These are phyloP conservation scores for Porcisia deanei DNA, from an alignment of 208 protist species.

Conservation along the genomic window DNA sequence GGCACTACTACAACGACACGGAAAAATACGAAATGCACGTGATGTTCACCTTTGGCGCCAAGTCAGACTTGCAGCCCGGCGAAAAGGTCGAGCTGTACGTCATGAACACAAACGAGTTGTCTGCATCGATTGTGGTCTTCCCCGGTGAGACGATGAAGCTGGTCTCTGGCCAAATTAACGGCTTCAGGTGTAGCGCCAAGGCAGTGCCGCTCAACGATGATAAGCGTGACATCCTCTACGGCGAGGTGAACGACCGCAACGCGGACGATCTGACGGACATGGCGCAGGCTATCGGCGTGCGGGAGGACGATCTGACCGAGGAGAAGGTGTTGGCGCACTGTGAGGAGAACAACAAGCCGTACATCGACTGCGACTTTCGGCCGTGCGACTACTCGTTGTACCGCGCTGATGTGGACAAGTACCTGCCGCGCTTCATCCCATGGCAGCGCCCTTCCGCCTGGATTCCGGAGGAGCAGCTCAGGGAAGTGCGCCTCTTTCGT, in stretches of 20 bases:
- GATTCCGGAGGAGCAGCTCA: conserved; percentile 55
- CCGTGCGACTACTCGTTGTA: conserved; percentile 73
- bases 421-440: conserved; percentile 52
- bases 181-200: conserved; percentile 64
- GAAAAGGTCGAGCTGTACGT: conserved; percentile 63
- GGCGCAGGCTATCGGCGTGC: conserved; percentile 40
- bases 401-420: conserved; percentile 61
- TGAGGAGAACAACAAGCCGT: conserved; percentile 47
- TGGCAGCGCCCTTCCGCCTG: conserved; percentile 65
- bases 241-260: conserved; percentile 43
- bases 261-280: conserved; percentile 40
- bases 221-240: conserved; percentile 47
- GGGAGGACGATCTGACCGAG: conserved; percentile 48
- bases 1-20: conserved; percentile 87
- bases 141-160: conserved; percentile 70
- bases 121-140: conserved; percentile 58
- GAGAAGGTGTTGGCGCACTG: conserved; percentile 63
- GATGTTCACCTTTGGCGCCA: conserved; percentile 67
- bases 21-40: conserved; percentile 88
- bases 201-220: conserved; percentile 63
- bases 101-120: conserved; percentile 55
- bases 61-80: conserved; percentile 62
- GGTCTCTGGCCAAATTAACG: conserved; percentile 66
- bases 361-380: conserved; percentile 69
- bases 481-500: conserved; percentile 74